Base-by-base conservation (phyloP, 306 rosid genomes). In the Casuarina equisetifolia region DNA sequence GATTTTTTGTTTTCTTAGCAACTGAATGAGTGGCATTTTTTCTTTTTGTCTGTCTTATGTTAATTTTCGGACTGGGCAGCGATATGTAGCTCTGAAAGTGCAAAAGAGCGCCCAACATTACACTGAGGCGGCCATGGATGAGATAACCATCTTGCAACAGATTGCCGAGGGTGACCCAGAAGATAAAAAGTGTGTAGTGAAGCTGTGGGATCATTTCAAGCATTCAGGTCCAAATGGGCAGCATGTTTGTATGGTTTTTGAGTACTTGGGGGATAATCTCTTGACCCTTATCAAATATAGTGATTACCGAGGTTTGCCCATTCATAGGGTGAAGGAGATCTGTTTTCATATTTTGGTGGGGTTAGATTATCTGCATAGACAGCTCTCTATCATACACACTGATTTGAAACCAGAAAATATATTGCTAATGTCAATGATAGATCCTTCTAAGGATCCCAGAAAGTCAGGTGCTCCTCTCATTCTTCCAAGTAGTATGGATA, bases 21-120 rank as follows among this genome's bases (percentile, higher is more conserved):
- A 69, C 7, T 58, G 8, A 62, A 53, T 44, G 61, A 50, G 46
- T 62, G 82, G 57, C 59, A 63, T 35, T 58, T 50, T 52, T 13
- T 4, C 62, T 69, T 49, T 77, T 70, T 74, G 71, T 55, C 72
- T 46, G 46, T 53, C 50, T 67, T 6, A 69, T 7, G 43, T 42
- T 0, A 38, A 69, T 76, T 78, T 70, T 36, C 72, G 68, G 59
- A 74, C 74, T 82, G 71, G 43, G 82, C 91, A 94, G 98, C 82
- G 90, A 36, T 90, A 90, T 59, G 98, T 94, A 72, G 97, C 98
- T 61, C 79, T 94, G 86, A 94, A 94, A 79, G 97, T 94, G 78
- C 98, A 94, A 73, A 94, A 94, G 92, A 94, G 98, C 74, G 98
- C 98, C 53, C 96, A 93, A 76, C 98, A 94, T 89, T 94, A 94